Base-by-base conservation (phyloP, 495 filamentous ascomycete species). In the Penicillium cosmopolitanum region DNA sequence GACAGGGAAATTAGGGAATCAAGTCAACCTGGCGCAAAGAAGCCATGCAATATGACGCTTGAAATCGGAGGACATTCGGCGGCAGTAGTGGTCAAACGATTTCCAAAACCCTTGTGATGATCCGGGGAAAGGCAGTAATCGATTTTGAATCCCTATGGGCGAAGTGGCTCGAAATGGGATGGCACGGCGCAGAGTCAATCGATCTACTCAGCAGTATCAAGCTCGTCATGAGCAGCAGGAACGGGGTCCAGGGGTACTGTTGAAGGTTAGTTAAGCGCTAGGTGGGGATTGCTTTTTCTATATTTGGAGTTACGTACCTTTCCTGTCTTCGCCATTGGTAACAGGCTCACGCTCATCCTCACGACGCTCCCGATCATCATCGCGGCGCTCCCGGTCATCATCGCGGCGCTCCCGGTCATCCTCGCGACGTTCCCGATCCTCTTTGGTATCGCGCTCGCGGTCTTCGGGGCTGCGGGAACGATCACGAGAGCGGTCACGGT, bases 131-230 rank as follows among this genome's bases (percentile, higher is more conserved):
- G 10, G 18, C 23, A 48, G 23, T 18, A 15, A 44, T 60, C 44
- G 52, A 36, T 12, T 33, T 7, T 13, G n/a, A 11, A 44, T 44
- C 28, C 10, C 31, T 19, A 55, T 16, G 16, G 19, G 18, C 15
- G 15, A 48, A 18, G 50, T 47, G 56, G 51, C 46, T 57, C 25
- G 36, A 38, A 15, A 38, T n/a, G 51, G 42, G 42, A 51, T 23
- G 51, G 53, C 48, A 55, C 52, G 21, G 50, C 54, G 56, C 54
- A 57, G 66, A 68, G 62, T 60, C 40, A 66, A 77, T 67, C 73
- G 66, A 77, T 69, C 73, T 89, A 96, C 84, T 98, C 95, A 72
- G 93, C 95, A 73, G 93, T 93, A 75, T 98, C 95, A 67, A 98
- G 84, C 72, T 98, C 95, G 77, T 98, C 96, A 72, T 97, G 93